Conservation (phyloP, 306 rosid species). For the Malus fusca region DNA sequence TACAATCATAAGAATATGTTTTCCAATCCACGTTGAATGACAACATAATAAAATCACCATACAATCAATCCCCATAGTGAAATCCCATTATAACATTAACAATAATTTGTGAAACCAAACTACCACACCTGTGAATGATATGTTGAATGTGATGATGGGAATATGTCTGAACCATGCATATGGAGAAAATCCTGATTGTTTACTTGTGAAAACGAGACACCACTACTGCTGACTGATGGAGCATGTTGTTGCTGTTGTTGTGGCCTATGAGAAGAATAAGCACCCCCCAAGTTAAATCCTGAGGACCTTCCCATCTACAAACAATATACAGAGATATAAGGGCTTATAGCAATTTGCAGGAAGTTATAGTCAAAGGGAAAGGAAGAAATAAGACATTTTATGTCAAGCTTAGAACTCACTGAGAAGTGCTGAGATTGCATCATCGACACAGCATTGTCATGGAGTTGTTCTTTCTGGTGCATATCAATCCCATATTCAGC, state of each 20-base stretch:
- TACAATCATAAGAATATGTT: background rate
- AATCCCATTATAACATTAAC: background rate
- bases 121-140: slow-evolving; percentile 84
- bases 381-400: background rate
- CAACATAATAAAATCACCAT: background rate
- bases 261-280: slow-evolving; percentile 73
- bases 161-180: slow-evolving; percentile 80
- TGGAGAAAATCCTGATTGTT: slow-evolving; percentile 94
- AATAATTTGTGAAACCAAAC: background rate
- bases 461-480: slow-evolving; percentile 98
- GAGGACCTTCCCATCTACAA: slow-evolving; percentile 89
- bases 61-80: background rate
- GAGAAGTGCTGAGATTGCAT: slow-evolving; percentile 96
- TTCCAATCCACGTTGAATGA: background rate
- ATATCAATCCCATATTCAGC: slow-evolving; percentile 81
- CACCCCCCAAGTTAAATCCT: slow-evolving; percentile 76
- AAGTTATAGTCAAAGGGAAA: background rate
- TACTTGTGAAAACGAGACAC: slow-evolving; percentile 73
- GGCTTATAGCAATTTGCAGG: background rate
- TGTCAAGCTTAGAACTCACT: slow-evolving; percentile 38
- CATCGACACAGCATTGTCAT: slow-evolving; percentile 75
- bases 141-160: slow-evolving; percentile 79
- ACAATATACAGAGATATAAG: slow-evolving; percentile 20
- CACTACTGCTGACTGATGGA: slow-evolving; percentile 70
- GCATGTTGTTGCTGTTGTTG: slow-evolving; percentile 90